Percentiles rank a stretch among this genome's conserved stretches.
phyloP scores from a whole-genome alignment of 2,329 filamentous ascomycete genomes.

The Colletotrichum sojae region DNA sequence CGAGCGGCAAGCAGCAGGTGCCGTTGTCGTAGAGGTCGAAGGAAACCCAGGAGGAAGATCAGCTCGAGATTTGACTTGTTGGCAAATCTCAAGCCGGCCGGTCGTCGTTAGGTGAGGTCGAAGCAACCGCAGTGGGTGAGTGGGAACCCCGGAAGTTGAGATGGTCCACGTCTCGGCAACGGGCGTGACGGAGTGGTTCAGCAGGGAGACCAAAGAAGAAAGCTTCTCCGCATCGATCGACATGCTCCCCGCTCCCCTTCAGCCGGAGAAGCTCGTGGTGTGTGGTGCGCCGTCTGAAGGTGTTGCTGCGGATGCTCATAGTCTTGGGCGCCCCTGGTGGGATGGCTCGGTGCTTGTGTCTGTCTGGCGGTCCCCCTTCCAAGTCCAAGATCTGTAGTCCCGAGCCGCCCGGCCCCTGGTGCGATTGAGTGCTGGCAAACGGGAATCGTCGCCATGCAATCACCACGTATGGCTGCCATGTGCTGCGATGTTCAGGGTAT shows the following conservation, averaged over 20 bases:
- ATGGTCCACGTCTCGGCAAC: constrained; percentile 27
- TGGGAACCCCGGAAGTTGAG: constrained; percentile 24
- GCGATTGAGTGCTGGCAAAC: constrained; percentile 29
- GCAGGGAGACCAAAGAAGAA: constrained; percentile 36
- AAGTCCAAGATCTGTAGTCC: constrained; percentile 26
- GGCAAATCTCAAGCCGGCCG: not conserved
- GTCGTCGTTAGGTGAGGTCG: not conserved
- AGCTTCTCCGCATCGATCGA: constrained; percentile 41
- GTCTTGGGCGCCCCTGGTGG: not conserved
- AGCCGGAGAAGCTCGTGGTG: constrained; percentile 29
- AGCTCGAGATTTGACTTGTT: not conserved
- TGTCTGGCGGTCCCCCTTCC: constrained; percentile 12
- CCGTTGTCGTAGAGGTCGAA: constrained; percentile 7
- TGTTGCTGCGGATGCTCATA: not conserved
- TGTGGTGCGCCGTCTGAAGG: not conserved
- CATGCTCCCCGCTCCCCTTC: constrained; percentile 38
- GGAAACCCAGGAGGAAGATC: constrained; percentile 1
- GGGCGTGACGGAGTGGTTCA: constrained; percentile 5
- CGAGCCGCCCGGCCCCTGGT: constrained; percentile 24
- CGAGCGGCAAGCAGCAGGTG: constrained; percentile 33
- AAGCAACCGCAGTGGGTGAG: constrained; percentile 9
- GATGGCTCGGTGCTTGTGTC: constrained; percentile 2
- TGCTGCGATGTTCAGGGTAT: constrained; percentile 21
- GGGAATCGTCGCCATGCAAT: constrained; percentile 29
- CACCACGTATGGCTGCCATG: constrained; percentile 28